Conservation (phyloP, 2,329 filamentous ascomycete species). For the Phialophora chinensis region DNA sequence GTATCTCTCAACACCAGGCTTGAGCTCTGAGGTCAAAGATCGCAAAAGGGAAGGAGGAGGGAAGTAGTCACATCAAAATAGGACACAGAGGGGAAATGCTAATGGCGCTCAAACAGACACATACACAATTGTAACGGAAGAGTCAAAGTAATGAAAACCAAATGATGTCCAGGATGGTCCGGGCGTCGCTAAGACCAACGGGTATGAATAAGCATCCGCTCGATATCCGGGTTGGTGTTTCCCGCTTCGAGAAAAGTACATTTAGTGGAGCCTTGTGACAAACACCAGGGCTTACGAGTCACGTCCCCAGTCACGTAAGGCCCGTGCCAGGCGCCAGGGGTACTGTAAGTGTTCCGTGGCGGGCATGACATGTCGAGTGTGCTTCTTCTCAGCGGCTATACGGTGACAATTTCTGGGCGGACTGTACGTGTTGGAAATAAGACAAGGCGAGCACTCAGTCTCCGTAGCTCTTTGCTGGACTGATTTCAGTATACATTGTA, state of each 20-base stretch:
- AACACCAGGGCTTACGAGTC: not conserved
- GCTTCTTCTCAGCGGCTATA: not conserved
- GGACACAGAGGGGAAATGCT: not conserved
- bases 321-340: not conserved
- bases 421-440: not conserved
- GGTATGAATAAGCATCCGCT: conserved; percentile 7
- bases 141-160: not conserved
- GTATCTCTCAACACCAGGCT: not conserved
- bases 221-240: conserved; percentile 11
- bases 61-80: not conserved
- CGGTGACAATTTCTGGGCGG: not conserved
- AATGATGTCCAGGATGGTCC: not conserved
- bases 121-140: not conserved
- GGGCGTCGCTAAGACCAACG: not conserved
- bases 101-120: not conserved
- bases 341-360: not conserved
- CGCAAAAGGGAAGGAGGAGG: not conserved
- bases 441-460: not conserved
- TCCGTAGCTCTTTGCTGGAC: not conserved
- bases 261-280: conserved; percentile 5
- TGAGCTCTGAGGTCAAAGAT: not conserved
- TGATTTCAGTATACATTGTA: not conserved
- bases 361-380: too few relatives aligned
- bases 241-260: conserved; percentile 3
- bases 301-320: too few relatives aligned